Evolutionary conservation across 2,329 filamentous ascomycete genomes (phyloP).

Genomic region (Orbilia javanica): DNA sequence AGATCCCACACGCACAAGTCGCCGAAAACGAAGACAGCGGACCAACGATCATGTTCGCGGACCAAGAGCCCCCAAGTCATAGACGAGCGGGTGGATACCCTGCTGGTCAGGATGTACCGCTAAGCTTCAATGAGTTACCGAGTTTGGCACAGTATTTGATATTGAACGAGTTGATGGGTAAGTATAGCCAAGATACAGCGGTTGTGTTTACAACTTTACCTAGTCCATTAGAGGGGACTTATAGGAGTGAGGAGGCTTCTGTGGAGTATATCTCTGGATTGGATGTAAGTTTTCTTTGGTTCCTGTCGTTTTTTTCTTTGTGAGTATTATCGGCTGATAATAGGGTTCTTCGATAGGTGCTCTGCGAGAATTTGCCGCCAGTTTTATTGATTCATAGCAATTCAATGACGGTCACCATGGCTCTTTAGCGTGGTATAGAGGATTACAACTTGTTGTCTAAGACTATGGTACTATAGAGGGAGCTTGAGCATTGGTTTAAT

Average conservation of each 20-base stretch:
- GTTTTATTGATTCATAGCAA: slow-evolving; percentile 85
- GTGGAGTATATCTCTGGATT: slow-evolving; percentile 74
- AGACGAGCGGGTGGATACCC: slow-evolving; percentile 68
- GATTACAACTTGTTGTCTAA: background rate
- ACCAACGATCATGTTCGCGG: slow-evolving; percentile 81
- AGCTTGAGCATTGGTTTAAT: background rate
- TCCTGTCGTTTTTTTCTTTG: background rate
- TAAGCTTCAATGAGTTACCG: slow-evolving; percentile 88
- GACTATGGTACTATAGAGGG: background rate
- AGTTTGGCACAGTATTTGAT: slow-evolving; percentile 87
- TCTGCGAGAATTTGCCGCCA: slow-evolving; percentile 82
- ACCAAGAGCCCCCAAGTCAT: slow-evolving; percentile 65
- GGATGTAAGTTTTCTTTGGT: slow-evolving; percentile 58
- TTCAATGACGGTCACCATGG: slow-evolving; percentile 88
- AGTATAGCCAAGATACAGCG: slow-evolving; percentile 77
- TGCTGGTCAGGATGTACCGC: slow-evolving; percentile 74
- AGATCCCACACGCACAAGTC: slow-evolving; percentile 78
- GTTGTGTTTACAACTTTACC: slow-evolving; percentile 87
- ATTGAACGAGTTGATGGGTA: slow-evolving; percentile 83
- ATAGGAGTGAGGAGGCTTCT: slow-evolving; percentile 76
- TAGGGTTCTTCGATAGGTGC: slow-evolving; percentile 75
- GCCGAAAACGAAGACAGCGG: slow-evolving; percentile 75
- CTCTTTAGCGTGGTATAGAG: slow-evolving; percentile 68
- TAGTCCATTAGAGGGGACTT: slow-evolving; percentile 82
- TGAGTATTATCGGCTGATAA: slow-evolving; percentile 8